These are phyloP conservation scores for Golubevia sp. DNA, from an alignment of 1,284 basidiomycete genomes.

Conservation along the genomic window DNA sequence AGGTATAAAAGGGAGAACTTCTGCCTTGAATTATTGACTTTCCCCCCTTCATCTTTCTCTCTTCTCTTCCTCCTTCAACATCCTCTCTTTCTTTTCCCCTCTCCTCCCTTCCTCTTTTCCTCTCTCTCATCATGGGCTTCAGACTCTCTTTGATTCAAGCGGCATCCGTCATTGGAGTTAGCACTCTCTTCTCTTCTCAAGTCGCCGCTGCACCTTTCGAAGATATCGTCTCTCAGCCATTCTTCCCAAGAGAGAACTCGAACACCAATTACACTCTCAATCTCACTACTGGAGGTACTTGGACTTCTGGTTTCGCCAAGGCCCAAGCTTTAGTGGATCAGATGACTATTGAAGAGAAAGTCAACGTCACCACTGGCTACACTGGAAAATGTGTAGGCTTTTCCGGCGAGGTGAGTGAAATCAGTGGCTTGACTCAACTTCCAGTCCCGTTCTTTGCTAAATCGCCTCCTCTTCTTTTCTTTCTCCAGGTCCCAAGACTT, in stretches of 20 bases:
- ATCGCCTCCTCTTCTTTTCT: slow-evolving; percentile 15
- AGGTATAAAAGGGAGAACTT: no score
- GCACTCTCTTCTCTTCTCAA: background rate
- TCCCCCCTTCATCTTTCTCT: no score
- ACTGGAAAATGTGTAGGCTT: background rate
- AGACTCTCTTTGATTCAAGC: background rate
- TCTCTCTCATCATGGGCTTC: background rate
- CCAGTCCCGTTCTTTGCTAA: no score
- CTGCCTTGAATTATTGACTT: no score
- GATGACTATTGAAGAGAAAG: slow-evolving; percentile 1
- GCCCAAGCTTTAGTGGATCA: background rate
- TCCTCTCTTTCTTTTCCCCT: background rate
- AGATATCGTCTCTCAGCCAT: background rate
- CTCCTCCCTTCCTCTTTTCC: background rate
- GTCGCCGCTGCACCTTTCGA: background rate
- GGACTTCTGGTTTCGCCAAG: slow-evolving; percentile 1
- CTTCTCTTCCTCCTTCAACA: background rate
- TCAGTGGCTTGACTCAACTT: background rate
- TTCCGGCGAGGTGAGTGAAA: background rate
- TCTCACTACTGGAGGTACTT: background rate
- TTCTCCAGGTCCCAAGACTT: slow-evolving; percentile 20
- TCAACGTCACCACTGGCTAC: slow-evolving; percentile 1
- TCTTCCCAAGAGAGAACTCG: background rate
- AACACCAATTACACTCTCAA: background rate
- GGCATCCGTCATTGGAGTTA: background rate